These are phyloP conservation scores for Boechera retrofracta DNA, from an alignment of 345 rosid species.

Conservation along the genomic window DNA sequence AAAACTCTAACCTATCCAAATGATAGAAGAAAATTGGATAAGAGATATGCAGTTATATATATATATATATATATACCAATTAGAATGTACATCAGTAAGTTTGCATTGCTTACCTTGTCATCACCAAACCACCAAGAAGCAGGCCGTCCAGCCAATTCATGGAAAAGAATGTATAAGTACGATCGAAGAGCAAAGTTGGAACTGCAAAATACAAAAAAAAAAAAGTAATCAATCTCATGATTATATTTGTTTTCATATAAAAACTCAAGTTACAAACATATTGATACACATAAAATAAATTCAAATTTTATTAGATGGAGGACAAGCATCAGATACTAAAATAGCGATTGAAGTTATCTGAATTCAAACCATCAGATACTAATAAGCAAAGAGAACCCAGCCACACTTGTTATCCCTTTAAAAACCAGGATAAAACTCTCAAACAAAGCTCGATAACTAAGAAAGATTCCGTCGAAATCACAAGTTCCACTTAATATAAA, in stretches of 20 bases:
- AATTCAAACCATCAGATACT: constrained; percentile 23
- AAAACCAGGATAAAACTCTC: neutral
- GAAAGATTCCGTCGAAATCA: neutral
- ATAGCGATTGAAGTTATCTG: neutral
- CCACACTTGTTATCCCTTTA: neutral
- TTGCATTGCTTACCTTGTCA: constrained; percentile 66
- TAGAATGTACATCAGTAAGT: constrained; percentile 10
- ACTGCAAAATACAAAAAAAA: constrained; percentile 53
- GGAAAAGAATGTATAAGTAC: constrained; percentile 79
- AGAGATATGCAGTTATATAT: neutral
- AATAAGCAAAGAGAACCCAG: constrained; percentile 17
- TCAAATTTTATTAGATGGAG: neutral
- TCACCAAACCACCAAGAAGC: constrained; percentile 83
- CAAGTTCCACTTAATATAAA: constrained; percentile 1
- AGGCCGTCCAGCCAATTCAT: constrained; percentile 80
- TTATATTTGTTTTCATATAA: neutral
- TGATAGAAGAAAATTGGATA: constrained; percentile 7
- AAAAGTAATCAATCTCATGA: neutral
- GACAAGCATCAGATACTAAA: constrained; percentile 6
- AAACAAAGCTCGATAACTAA: neutral
- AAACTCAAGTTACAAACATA: neutral
- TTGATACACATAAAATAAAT: neutral
- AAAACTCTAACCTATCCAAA: constrained; percentile 78
- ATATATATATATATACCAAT: neutral
- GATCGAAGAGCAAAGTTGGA: constrained; percentile 94